Base-by-base conservation (phyloP, 2,329 filamentous ascomycete genomes). In the Exophiala sp. region DNA sequence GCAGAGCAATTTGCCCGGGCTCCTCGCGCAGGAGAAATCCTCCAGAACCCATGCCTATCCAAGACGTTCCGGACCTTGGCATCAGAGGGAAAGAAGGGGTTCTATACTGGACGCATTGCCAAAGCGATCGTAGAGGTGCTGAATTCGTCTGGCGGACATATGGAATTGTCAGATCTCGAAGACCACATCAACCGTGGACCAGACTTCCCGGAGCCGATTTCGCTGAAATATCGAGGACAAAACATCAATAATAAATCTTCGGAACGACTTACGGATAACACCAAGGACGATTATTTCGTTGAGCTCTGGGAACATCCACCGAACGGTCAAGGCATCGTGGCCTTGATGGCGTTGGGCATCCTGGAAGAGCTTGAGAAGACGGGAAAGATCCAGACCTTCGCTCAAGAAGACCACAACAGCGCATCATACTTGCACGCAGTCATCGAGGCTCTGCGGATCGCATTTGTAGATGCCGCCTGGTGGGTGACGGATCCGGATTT, bases 241-340 rank as follows among this genome's bases (percentile, higher is more conserved):
- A 76, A 77, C 14, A 75, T 84, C 18, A 52, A 47, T 34, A 54
- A 57, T 29, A 54, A 64, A 69, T 20, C 74, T 78, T 47, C 70
- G 75, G 10, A 84, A 84, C 47, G 58, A 49, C 38, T 57, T 51
- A 55, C 54, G 6, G 57, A 60, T 49, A 57, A 58, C n/a, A 50
- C 38, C 9, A 49, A 57, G 11, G 55, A 56, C 4, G 50, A 52
- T 3, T 55, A 62, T 43, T 57, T 59, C 8, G 80, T 96, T 39
- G 85, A 95, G 66, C 76, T 99, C 0, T 97, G 92, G 92, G 94
- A 99, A 67, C 92, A 97, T 68, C 91, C 92, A 34, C 94, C 94
- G 7, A 97, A 97, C 65, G 91, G 94, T 0, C 94, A 97, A 72
- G 94, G 94, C 1, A 91, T 97, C 60, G 89, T 97, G 2, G 94